Evolutionary conservation across 371 early-diverging fungal genomes (phyloP).

Genomic region (Zychaea mexicana): DNA sequence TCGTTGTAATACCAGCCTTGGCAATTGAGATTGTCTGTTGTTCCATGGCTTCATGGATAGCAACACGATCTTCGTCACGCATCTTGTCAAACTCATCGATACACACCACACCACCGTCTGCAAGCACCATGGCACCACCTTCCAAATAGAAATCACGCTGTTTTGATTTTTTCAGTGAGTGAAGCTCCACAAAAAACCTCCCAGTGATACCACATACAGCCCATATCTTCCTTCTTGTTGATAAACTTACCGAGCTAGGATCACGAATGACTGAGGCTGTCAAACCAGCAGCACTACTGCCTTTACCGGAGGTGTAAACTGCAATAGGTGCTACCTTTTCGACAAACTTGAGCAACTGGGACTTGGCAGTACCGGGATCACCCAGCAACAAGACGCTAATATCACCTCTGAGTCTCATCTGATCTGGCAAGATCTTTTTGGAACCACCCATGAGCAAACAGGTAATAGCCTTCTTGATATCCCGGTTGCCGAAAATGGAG

Average conservation of each 20-base stretch:
- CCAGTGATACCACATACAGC: too few species aligned
- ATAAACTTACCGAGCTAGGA: constrained; percentile 68
- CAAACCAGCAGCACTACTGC: constrained; percentile 98
- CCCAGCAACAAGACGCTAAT: constrained; percentile 99
- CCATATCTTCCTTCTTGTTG: too few species aligned
- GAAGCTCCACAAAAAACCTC: too few species aligned
- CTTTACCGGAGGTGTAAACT: constrained; percentile 99
- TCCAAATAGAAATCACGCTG: constrained; percentile 98
- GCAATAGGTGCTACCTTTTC: constrained; percentile 97
- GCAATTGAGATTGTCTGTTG: constrained; percentile 99
- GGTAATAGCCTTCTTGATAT: constrained; percentile 98
- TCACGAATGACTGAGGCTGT: constrained; percentile 98
- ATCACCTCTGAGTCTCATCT: constrained; percentile 97
- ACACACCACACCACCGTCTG: constrained; percentile 99
- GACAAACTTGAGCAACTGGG: constrained; percentile 98
- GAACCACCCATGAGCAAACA: constrained; percentile 99
- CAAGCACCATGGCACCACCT: constrained; percentile 99
- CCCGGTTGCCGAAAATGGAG: constrained; percentile 94
- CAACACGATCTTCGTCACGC: constrained; percentile 99
- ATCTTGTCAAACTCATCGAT: constrained; percentile 99
- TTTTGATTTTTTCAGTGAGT: too few species aligned
- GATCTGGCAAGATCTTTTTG: constrained; percentile 93
- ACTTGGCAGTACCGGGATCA: constrained; percentile 99
- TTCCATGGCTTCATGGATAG: constrained; percentile 99
- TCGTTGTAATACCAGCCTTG: constrained; percentile 99